phyloP scores from a whole-genome alignment of 768 basidiomycete genomes.

The Russula abietina region DNA sequence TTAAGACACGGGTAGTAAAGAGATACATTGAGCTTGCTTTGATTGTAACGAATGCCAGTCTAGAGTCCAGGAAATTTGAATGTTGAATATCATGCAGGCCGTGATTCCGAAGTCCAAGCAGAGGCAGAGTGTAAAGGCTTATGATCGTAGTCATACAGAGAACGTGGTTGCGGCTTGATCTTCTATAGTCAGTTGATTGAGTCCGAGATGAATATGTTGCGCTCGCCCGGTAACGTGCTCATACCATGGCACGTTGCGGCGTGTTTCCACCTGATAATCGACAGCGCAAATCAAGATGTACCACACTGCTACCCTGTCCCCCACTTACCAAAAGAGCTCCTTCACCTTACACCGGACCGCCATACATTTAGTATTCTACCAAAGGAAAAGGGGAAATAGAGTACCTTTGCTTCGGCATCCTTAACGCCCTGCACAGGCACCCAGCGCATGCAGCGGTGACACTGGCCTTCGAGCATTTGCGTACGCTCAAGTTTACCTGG shows the following conservation, averaged over 20 bases:
- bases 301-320: too few species aligned
- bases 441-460: slow-evolving; percentile 75
- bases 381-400: background rate
- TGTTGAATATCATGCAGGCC: background rate
- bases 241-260: slow-evolving; percentile 70
- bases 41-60: background rate
- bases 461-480: slow-evolving; percentile 61
- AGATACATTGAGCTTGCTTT: background rate
- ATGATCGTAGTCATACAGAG: background rate
- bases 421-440: slow-evolving; percentile 67
- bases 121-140: background rate
- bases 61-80: background rate
- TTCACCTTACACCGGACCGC: slow-evolving; percentile 43
- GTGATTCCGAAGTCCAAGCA: background rate
- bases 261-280: slow-evolving; percentile 67
- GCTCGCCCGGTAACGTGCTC: slow-evolving; percentile 49
- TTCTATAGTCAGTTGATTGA: slow-evolving; percentile 29
- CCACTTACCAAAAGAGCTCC: slow-evolving; percentile 68
- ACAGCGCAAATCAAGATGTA: background rate
- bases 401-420: slow-evolving; percentile 64
- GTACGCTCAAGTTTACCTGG: slow-evolving; percentile 55
- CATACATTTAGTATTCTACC: background rate
- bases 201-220: slow-evolving; percentile 53
- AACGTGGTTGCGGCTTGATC: background rate
- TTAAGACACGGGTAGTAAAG: background rate